Evolutionary conservation across 2,329 filamentous ascomycete species (phyloP).

Genomic region (Colletotrichum coccodes): DNA sequence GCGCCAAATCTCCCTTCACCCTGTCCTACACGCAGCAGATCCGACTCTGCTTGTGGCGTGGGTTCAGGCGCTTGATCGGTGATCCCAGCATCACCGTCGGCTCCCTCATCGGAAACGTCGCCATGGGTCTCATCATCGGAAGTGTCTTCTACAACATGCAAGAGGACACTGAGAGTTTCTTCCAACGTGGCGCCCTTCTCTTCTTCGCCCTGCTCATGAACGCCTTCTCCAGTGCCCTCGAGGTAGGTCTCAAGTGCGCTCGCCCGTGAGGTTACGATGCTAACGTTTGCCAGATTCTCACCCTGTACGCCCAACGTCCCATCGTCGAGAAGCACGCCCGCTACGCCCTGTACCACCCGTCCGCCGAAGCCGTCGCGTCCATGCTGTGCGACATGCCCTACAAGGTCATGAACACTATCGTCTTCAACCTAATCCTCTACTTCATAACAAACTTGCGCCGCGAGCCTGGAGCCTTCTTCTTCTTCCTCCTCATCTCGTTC

Average conservation of each 20-base stretch:
- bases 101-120: conserved; percentile 75
- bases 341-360: conserved; percentile 91
- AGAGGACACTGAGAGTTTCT: conserved; percentile 76
- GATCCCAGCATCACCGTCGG: conserved; percentile 81
- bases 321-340: conserved; percentile 91
- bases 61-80: conserved; percentile 79
- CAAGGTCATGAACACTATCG: conserved; percentile 78
- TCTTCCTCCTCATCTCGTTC: conserved; percentile 83
- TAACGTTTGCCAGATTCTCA: conserved; percentile 70
- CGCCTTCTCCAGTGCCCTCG: conserved; percentile 82
- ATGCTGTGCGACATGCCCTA: conserved; percentile 90
- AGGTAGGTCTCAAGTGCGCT: conserved; percentile 56
- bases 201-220: conserved; percentile 93
- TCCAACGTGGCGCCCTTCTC: conserved; percentile 79
- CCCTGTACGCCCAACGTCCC: conserved; percentile 86
- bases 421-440: conserved; percentile 85
- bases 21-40: conserved; percentile 82
- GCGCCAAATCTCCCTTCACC: conserved; percentile 82
- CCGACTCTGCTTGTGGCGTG: conserved; percentile 81
- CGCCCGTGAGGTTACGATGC: conserved; percentile 13
- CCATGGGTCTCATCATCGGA: conserved; percentile 81
- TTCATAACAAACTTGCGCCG: conserved; percentile 87
- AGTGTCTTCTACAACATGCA: conserved; percentile 84
- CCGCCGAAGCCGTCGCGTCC: conserved; percentile 86
- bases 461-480: conserved; percentile 82